Evolutionary conservation across 257 asterid genomes (phyloP), one percentile per base, ranked within the genome.

Genomic region (Solanum sitiens): DNA sequence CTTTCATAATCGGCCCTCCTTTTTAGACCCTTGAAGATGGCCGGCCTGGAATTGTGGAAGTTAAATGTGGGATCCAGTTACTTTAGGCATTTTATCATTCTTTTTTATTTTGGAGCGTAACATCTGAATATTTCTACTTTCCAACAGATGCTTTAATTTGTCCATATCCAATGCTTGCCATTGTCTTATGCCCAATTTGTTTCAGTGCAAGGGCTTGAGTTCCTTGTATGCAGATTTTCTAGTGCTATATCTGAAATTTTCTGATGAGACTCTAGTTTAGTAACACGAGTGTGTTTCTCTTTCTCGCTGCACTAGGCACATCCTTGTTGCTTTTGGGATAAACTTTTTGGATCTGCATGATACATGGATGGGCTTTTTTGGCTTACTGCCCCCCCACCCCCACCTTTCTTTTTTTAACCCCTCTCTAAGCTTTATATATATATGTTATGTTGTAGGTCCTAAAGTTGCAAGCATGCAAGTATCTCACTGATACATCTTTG

Each of bases 401-500:
- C 2, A 4, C 10, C 39, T 63, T 63, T n/a, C 1, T n/a, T n/a
- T 63, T 61, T 63, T 23, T 5, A 53, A 20, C 11, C 65, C 71
- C 71, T 63, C 33, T 63, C 20, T 30, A 80, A 30, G 70, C 27
- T 47, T 37, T 37, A 11, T 40, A 7, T 76, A 21, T 50, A 18
- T 80, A 15, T 47, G 25, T 50, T 80, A 40, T 47, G 42, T 50
- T 79, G 30, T 88, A 97, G 99, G 99, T 97, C 90, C 90, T 97
- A 83, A 97, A 97, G 92, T 89, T 97, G 96, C 99, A 97, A 95
- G 99, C 99, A n/a, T 97, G 99, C 98, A 97, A 97, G 93, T 96
- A 97, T 90, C 98, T 97, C 10, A 86, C 92, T 45, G 95, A 94
- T 91, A 86, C 95, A 20, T 95, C 99, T 3, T 88, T 97, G 92